A percentile compares a stretch with the other conserved stretches of the same genome.
Evolutionary conservation across 352 stramenopile genomes (phyloP).

Genomic region (Phytophthora macrochlamydospora): DNA sequence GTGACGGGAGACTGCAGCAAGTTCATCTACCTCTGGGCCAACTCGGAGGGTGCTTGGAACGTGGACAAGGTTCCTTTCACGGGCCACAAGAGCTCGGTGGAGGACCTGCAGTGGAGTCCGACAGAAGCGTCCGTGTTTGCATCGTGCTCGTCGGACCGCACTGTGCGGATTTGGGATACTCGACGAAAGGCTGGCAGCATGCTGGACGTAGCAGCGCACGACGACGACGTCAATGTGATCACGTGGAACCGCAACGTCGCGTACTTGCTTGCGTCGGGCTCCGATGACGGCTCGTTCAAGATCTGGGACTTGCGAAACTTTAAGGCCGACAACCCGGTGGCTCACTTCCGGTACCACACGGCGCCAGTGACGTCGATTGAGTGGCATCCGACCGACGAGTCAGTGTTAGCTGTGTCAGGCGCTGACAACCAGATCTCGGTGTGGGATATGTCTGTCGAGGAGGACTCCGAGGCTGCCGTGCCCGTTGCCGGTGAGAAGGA

Average conservation of each 20-base stretch:
- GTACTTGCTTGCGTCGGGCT: constrained; percentile 97
- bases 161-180: constrained; percentile 98
- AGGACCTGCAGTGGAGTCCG: constrained; percentile 99
- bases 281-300: constrained; percentile 97
- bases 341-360: constrained; percentile 96
- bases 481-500: constrained; percentile 46
- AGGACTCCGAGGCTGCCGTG: constrained; percentile 86
- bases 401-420: constrained; percentile 93
- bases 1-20: constrained; percentile 97
- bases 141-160: constrained; percentile 94
- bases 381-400: constrained; percentile 99
- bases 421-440: constrained; percentile 98
- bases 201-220: constrained; percentile 93
- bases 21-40: constrained; percentile 96
- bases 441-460: constrained; percentile 99
- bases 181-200: constrained; percentile 93
- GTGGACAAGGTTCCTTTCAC: constrained; percentile 92
- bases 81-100: constrained; percentile 92
- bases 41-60: constrained; percentile 75
- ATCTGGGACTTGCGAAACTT: constrained; percentile 98
- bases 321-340: constrained; percentile 87
- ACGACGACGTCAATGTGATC: constrained; percentile 99
- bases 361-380: constrained; percentile 98
- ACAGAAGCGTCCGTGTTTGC: constrained; percentile 97
- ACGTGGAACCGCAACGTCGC: constrained; percentile 98